These are phyloP conservation scores for Pichia norvegensis DNA, from an alignment of 1,139 yeast species.

Conservation along the genomic window DNA sequence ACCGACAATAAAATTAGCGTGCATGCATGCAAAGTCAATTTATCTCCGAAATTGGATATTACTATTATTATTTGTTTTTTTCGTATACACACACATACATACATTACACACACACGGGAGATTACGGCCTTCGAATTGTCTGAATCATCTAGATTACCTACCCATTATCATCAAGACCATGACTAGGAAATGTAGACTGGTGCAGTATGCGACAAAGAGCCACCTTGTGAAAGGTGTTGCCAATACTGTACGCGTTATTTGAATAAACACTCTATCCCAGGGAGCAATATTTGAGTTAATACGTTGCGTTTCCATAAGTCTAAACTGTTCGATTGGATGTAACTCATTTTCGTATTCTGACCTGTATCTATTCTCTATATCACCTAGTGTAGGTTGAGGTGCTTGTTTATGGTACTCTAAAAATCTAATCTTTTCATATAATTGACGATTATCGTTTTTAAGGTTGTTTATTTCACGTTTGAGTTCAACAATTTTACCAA, in stretches of 20 bases:
- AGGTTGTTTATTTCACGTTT: constrained; percentile 56
- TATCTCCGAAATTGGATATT: too few species aligned
- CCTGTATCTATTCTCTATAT: constrained; percentile 51
- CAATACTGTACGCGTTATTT: constrained; percentile 63
- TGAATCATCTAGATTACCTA: background rate
- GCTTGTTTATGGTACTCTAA: constrained; percentile 43
- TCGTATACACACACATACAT: too few species aligned
- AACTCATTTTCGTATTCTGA: constrained; percentile 67
- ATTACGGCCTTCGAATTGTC: too few species aligned
- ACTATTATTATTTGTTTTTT: too few species aligned
- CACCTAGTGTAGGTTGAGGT: constrained; percentile 19
- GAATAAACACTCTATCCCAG: constrained; percentile 68
- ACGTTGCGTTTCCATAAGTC: constrained; percentile 70
- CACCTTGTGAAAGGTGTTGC: constrained; percentile 69
- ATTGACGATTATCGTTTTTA: constrained; percentile 66
- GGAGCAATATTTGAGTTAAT: constrained; percentile 69
- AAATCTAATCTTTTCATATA: constrained; percentile 77
- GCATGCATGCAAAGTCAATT: too few species aligned
- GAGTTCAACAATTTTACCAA: constrained; percentile 47
- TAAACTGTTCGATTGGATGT: constrained; percentile 79
- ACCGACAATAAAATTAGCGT: too few species aligned
- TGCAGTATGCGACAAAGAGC: constrained; percentile 65
- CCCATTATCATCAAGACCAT: constrained; percentile 53
- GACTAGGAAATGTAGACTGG: constrained; percentile 67
- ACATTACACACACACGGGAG: background rate